phyloP scores from a whole-genome alignment of 352 stramenopile species.

The Pythium scleroteichum region DNA sequence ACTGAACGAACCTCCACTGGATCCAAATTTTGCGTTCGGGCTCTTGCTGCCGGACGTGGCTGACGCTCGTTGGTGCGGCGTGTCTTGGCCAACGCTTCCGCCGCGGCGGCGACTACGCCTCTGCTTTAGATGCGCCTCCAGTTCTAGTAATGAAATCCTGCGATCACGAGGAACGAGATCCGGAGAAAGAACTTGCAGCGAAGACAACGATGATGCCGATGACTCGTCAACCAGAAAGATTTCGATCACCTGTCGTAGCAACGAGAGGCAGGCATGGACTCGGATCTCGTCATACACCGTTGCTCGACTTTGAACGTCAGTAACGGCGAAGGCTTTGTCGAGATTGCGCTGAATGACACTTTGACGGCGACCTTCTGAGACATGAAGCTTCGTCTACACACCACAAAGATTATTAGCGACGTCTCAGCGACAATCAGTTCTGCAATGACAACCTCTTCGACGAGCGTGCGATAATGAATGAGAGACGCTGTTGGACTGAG shows the following conservation, averaged over 20 bases:
- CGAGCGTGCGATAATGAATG: constrained; percentile 49
- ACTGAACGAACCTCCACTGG: constrained; percentile 8
- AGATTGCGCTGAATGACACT: constrained; percentile 27
- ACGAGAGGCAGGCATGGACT: constrained; percentile 52
- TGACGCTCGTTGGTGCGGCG: constrained; percentile 1
- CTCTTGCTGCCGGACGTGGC: constrained; percentile 26
- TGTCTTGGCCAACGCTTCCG: constrained; percentile 23
- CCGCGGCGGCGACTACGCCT: constrained; percentile 45
- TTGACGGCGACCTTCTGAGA: constrained; percentile 4
- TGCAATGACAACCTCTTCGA: constrained; percentile 36
- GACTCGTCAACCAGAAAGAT: constrained; percentile 47
- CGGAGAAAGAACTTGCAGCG: constrained; percentile 48
- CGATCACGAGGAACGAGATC: constrained; percentile 42
- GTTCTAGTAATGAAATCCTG: constrained; percentile 45
- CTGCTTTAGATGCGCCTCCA: constrained; percentile 57
- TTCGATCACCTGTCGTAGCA: constrained; percentile 60
- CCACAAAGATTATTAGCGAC: background rate
- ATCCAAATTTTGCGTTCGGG: constrained; percentile 26
- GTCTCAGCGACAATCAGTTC: too few relatives aligned
- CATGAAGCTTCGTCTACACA: constrained; percentile 21
- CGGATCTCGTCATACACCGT: constrained; percentile 47
- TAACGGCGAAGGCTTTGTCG: constrained; percentile 17
- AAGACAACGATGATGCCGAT: constrained; percentile 24
- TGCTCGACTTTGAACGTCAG: constrained; percentile 1
- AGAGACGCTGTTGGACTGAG: constrained; percentile 48